phyloP scores from a whole-genome alignment of 306 rosid species.

The Pterocarpus santalinus region DNA sequence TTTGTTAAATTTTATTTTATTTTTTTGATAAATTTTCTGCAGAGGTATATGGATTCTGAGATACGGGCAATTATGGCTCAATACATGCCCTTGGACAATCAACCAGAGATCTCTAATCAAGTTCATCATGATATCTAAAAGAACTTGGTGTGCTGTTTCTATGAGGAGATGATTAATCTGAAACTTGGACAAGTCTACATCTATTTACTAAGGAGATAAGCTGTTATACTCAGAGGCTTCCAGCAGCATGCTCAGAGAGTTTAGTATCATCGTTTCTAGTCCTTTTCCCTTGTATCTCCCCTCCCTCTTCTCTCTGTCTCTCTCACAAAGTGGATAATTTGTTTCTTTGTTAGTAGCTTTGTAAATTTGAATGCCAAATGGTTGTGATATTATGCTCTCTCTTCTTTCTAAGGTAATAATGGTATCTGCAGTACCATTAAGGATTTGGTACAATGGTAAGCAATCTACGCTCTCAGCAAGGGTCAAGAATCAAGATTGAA shows the following conservation, averaged over 20 bases:
- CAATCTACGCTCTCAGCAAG: too few relatives aligned
- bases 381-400: constrained; percentile 2
- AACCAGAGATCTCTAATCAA: constrained; percentile 66
- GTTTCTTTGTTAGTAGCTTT: constrained; percentile 30
- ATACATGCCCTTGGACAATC: constrained; percentile 96
- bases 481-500: too few relatives aligned
- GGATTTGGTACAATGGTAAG: too few relatives aligned
- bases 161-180: constrained; percentile 18
- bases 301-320: background rate
- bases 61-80: constrained; percentile 94
- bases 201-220: background rate
- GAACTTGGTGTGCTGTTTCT: background rate
- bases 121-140: constrained; percentile 56
- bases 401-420: background rate
- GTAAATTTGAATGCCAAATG: constrained; percentile 41
- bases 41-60: constrained; percentile 95
- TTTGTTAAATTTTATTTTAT: background rate
- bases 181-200: constrained; percentile 6
- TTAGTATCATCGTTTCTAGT: background rate
- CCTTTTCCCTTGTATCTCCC: background rate
- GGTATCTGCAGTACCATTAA: too few relatives aligned
- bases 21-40: constrained; percentile 46
- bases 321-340: background rate
- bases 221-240: background rate
- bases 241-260: constrained; percentile 12